Base-by-base conservation (phyloP, 306 rosid genomes). In the Trifolium pratense region DNA sequence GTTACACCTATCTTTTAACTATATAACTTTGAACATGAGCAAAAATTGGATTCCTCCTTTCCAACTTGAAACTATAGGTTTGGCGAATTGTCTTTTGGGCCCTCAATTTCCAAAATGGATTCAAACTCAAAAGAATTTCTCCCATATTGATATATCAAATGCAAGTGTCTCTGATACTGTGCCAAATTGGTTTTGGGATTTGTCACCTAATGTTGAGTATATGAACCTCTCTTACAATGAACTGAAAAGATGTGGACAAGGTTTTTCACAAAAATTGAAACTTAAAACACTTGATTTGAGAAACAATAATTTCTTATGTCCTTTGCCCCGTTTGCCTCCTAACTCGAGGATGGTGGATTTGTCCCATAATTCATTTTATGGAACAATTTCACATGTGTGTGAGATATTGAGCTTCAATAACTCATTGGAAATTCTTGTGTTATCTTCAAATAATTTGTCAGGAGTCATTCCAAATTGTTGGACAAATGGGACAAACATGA, bases 121-220 rank as follows among this genome's bases (percentile, higher is more conserved):
- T 56, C 53, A 46, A 45, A 21, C 78, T 0, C 82, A 71, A 31
- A 78, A 32, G 8, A 55, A 40, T 18, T 72, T 29, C 7, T 42
- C 61, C 0, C 1, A 18, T 21, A 20, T 78, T 18, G 55, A 65
- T 45, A 7, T 78, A 11, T 72, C 82, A 15, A 0, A 72, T 9
- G 15, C 68, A 5, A 5, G 20, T 0, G 45, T 78, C 21, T 32
- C 10, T 0, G 74, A 37, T 56, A 20, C 3, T 1, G 69, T 78
- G 69, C 82, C 82, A 43, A 2, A 53, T 29, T 78, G 82, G 82
- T 72, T 78, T 32, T 78, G 82, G 82, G 55, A 10, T 57, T 23
- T 79, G 18, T 72, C 74, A 32, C 67, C 70, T 0, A n/a, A 6
- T 3, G 9, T 43, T n/a, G 45, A 10, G 17, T 5, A 43, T 15